phyloP scores from a whole-genome alignment of 1,139 yeast species.

The Candida labiduridarum region DNA sequence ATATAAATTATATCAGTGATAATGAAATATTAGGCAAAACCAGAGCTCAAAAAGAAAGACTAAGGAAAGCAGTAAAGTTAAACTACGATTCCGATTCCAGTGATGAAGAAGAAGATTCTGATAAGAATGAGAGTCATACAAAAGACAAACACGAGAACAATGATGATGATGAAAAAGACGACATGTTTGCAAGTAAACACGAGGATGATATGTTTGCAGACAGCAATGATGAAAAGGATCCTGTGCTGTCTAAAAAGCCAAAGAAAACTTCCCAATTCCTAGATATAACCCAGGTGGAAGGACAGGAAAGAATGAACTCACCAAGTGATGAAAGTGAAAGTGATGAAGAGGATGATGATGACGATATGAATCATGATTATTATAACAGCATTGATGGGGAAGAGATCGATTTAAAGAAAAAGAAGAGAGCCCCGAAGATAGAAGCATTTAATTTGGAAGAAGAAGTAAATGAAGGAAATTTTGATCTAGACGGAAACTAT shows the following conservation, averaged over 20 bases:
- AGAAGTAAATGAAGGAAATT: slow-evolving; percentile 61
- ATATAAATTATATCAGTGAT: slow-evolving; percentile 15
- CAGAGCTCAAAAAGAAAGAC: slow-evolving; percentile 22
- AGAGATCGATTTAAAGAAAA: slow-evolving; percentile 9
- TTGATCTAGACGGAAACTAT: slow-evolving; percentile 66
- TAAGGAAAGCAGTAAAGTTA: slow-evolving; percentile 23
- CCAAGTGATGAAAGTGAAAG: slow-evolving; percentile 4
- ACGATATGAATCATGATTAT: slow-evolving; percentile 16
- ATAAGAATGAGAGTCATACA: slow-evolving; percentile 27
- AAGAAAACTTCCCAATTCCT: neutral
- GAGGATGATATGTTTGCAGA: slow-evolving; percentile 13
- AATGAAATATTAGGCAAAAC: slow-evolving; percentile 29
- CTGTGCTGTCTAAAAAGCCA: neutral
- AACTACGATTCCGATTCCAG: slow-evolving; percentile 34
- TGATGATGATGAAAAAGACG: slow-evolving; percentile 20
- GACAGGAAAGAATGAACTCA: neutral
- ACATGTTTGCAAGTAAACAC: slow-evolving; percentile 33
- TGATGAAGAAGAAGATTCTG: slow-evolving; percentile 26
- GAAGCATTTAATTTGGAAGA: slow-evolving; percentile 65
- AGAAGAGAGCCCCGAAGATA: slow-evolving; percentile 29
- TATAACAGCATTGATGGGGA: slow-evolving; percentile 20
- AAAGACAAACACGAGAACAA: slow-evolving; percentile 18
- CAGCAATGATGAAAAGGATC: slow-evolving; percentile 3
- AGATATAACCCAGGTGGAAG: neutral
- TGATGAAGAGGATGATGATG: slow-evolving; percentile 3